phyloP scores from a whole-genome alignment of 1,284 basidiomycete species.

The Xerocomus amazonicus region DNA sequence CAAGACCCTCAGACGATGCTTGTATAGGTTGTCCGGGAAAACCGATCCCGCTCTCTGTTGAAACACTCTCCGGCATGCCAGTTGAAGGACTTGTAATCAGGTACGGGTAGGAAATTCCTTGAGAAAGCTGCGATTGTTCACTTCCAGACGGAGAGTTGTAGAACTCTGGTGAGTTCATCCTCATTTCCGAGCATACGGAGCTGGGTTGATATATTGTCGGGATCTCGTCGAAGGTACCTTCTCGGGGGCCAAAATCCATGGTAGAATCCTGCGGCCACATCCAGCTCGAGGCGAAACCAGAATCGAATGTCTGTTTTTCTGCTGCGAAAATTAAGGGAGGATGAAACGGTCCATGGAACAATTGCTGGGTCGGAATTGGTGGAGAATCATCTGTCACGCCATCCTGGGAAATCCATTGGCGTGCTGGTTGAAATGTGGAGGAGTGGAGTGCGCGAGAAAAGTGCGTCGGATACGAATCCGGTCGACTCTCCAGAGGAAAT shows the following conservation, averaged over 20 bases:
- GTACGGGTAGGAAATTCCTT: conserved; percentile 6
- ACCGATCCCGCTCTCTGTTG: background rate
- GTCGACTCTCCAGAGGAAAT: conserved; percentile 9
- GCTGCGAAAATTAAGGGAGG: conserved; percentile 11
- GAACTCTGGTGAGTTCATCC: conserved; percentile 3
- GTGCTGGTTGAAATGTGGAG: conserved; percentile 16
- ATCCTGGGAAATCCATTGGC: conserved; percentile 16
- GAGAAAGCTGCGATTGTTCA: conserved; percentile 14
- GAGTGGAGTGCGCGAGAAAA: conserved; percentile 10
- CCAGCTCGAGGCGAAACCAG: conserved; percentile 13
- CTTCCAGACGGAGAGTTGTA: conserved; percentile 9
- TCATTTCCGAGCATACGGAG: conserved; percentile 9
- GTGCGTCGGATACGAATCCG: conserved; percentile 11
- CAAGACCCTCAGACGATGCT: conserved; percentile 10
- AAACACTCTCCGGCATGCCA: background rate
- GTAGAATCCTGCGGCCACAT: conserved; percentile 22
- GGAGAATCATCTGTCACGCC: conserved; percentile 4
- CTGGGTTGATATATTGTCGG: conserved; percentile 6
- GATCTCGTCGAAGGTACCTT: conserved; percentile 11
- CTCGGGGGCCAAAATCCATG: conserved; percentile 6
- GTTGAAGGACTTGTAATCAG: conserved; percentile 1
- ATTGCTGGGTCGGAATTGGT: conserved; percentile 9
- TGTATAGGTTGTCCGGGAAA: conserved; percentile 1
- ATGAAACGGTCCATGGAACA: conserved; percentile 10
- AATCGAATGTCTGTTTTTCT: conserved; percentile 15